Evolutionary conservation across 306 rosid genomes (phyloP), one percentile per base, ranked within the genome.

Genomic region (Sesbania bispinosa): DNA sequence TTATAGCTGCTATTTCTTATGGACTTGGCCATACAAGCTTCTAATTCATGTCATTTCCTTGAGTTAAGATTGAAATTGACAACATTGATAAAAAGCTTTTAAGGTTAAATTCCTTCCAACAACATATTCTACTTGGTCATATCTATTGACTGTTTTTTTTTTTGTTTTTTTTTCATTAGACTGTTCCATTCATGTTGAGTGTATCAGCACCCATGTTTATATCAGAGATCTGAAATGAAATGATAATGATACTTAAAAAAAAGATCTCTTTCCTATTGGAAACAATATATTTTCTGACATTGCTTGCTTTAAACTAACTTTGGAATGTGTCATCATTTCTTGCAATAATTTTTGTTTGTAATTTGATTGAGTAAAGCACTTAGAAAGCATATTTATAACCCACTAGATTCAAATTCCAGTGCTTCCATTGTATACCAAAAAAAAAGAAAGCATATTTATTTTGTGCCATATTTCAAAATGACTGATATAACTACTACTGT

Each of bases 401-500:
- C n/a, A n/a, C n/a, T n/a, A n/a, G n/a, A n/a, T n/a, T n/a, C n/a
- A n/a, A n/a, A n/a, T n/a, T n/a, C n/a, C n/a, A n/a, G n/a, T n/a
- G n/a, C n/a, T n/a, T n/a, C n/a, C n/a, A n/a, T n/a, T n/a, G n/a
- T n/a, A n/a, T n/a, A n/a, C n/a, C n/a, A n/a, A n/a, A n/a, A n/a
- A n/a, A n/a, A n/a, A n/a, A n/a, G n/a, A n/a, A 35, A 38, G n/a
- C 35, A 24, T 24, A 16, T 62, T 50, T 73, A 41, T n/a, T 30
- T 15, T 7, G 1, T 51, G 30, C 10, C 62, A 27, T 32, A 66
- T 71, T 72, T 53, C 52, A 39, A 62, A 58, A 23, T 29, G 27
- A 52, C 81, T 72, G 66, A 69, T 19, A 53, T 42, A 42, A 70
- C 46, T 4, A n/a, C 46, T 4, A 46, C 11, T 73, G 36, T 77